These are phyloP conservation scores for Salix caprea DNA, from an alignment of 345 rosid genomes.

Conservation along the genomic window DNA sequence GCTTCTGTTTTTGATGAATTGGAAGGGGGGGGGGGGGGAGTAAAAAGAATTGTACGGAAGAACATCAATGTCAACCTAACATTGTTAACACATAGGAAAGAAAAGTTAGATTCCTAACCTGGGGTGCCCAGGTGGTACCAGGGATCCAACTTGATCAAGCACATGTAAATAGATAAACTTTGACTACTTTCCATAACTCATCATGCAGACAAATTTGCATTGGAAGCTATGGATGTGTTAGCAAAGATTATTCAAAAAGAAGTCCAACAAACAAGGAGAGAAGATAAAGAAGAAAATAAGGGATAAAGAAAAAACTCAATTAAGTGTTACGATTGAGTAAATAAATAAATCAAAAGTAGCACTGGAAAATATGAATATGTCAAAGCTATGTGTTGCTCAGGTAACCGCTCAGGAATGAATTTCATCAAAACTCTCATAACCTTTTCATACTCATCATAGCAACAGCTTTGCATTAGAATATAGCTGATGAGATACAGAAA, in stretches of 20 bases:
- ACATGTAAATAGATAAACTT: neutral
- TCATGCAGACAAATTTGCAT: slow-evolving; percentile 5
- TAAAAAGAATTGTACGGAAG: neutral
- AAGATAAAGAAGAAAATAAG: neutral
- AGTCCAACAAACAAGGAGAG: neutral
- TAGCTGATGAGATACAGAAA: neutral
- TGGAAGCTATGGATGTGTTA: neutral
- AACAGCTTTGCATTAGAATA: slow-evolving; percentile 1
- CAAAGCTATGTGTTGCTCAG: slow-evolving; percentile 12
- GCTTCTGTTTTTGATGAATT: neutral
- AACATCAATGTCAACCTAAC: neutral
- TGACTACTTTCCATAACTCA: neutral
- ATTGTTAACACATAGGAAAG: neutral
- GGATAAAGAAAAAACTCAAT: neutral
- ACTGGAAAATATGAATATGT: neutral
- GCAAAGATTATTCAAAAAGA: neutral
- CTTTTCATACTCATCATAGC: slow-evolving; percentile 24
- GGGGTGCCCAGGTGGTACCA: slow-evolving; percentile 7
- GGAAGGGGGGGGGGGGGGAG: no score
- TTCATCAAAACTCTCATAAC: slow-evolving; percentile 21
- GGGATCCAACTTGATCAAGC: slow-evolving; percentile 7
- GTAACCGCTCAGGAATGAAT: slow-evolving; percentile 25
- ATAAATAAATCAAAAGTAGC: neutral
- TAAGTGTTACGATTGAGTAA: neutral
- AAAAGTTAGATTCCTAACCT: neutral